Base-by-base conservation (phyloP, 441 rosid species). In the Lepidium campestre region DNA sequence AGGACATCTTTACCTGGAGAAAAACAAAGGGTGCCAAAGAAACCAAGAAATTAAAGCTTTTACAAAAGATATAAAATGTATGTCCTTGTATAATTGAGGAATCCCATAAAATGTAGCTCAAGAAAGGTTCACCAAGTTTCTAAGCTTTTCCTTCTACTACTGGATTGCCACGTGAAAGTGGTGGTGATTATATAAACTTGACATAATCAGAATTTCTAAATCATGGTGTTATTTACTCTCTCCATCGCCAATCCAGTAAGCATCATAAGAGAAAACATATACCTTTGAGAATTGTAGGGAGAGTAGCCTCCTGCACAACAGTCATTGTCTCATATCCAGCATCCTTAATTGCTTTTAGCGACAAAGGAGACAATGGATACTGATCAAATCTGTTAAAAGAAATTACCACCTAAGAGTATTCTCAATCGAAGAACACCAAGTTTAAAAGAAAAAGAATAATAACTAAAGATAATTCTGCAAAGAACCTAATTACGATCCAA, bases 261-360 rank as follows among this genome's bases (percentile, higher is more conserved):
- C 1, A 7, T 15, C 22, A 46, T 49, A 10, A 13, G 3, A 17
- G 10, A 1, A 40, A 36, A 29, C 48, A 39, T 2, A 39, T 49
- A 89, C 97, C 98, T 86, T 87, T 87, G 39, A 91, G 91, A 50
- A 85, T 82, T 18, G 75, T 71, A 4, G 96, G 93, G 68, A 93
- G 95, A 36, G 96, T 82, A 65, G 96, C 93, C 71, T 85, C 98
- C 72, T 93, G 98, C 15, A 93, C 98, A 63, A 89, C 75, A 8
- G 96, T 91, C 97, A 93, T 86, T 67, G 81, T 87, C 85, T 87
- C 91, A 66, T 85, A 91, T 52, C 98, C 98, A 48, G 87, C 95
- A 74, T 83, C 96, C 79, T 80, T 87, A 58, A 89, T 77, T 77
- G 84, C 96, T 77, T 85, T 87, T 12, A 86, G 73, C 13, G 97